phyloP scores from a whole-genome alignment of 1,284 basidiomycete genomes.

The Coniferiporia weirii region DNA sequence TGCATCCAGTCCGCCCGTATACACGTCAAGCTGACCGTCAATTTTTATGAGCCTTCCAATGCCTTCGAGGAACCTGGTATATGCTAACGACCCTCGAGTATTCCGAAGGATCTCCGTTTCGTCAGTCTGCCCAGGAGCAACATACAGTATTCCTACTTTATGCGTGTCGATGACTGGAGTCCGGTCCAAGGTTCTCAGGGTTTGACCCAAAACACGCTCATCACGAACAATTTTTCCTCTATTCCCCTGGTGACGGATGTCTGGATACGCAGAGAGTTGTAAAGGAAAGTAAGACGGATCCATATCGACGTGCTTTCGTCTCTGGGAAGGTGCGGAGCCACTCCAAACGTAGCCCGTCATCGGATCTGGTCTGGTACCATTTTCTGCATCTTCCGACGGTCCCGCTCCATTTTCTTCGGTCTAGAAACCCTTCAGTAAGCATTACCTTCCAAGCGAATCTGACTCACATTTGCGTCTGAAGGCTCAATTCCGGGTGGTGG shows the following conservation, averaged over 20 bases:
- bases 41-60: constrained; percentile 87
- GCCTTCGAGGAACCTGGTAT: constrained; percentile 87
- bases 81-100: constrained; percentile 89
- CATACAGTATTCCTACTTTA: constrained; percentile 96
- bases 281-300: constrained; percentile 87
- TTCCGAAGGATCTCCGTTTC: constrained; percentile 90
- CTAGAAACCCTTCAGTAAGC: neutral
- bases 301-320: constrained; percentile 78
- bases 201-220: constrained; percentile 42
- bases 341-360: constrained; percentile 84
- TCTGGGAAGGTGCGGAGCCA: constrained; percentile 76
- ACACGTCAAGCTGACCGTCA: constrained; percentile 91
- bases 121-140: constrained; percentile 83
- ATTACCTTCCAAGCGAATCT: neutral
- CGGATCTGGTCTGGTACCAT: constrained; percentile 48
- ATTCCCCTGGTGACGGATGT: constrained; percentile 31
- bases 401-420: neutral
- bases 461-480: neutral
- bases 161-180: constrained; percentile 97
- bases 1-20: constrained; percentile 87
- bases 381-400: constrained; percentile 21
- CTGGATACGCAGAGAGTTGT: constrained; percentile 82
- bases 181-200: constrained; percentile 73
- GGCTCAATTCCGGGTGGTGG: neutral
- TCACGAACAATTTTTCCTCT: constrained; percentile 50